Evolutionary conservation across 345 rosid genomes (phyloP), one percentile per base, ranked within the genome.

Genomic region (Acer saccharum): DNA sequence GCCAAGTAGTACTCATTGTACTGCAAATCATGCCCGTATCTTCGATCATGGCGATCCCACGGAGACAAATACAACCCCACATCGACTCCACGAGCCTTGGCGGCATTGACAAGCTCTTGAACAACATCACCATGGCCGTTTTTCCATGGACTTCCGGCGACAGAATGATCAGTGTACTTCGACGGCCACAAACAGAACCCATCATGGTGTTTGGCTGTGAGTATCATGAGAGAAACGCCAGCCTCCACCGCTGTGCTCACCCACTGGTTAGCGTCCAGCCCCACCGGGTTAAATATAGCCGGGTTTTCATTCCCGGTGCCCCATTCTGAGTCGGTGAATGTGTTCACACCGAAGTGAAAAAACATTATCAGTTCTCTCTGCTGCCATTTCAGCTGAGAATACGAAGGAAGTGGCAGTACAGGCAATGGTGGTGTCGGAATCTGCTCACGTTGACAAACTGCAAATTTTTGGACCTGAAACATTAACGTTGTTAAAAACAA

Each of bases 141-240:
- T 57, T 77, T 90, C 97, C 94, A 90, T 0, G 86, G 89, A 77
- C 94, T 88, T 0, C 75, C n/a, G n/a, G 18, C 58, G 16, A 92
- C 94, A 3, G 93, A 90, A 72, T 92, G 94, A 32, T 82, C 86
- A 0, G 97, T 92, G 69, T 90, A 92, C 54, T 82, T 89, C 0
- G 89, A 83, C 5, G 94, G 97, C 94, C 94, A 92, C 74, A 92
- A 69, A 80, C 97, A 92, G 68, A 92, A 92, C 4, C 97, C 97
- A 8, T 92, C 97, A 35, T 92, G 94, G 84, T 92, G 97, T 83
- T 92, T 92, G 0, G 94, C 97, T 0, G 97, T 92, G 4, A 90
- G 81, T 55, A 92, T 89, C 83, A 92, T 27, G 10, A 92, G 87
- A 12, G 88, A 84, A 29, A 88, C 39, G 14, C 97, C 90, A 0